Evolutionary conservation across 1,139 yeast species (phyloP), one percentile per base, ranked within the genome.

Genomic region (Kazachstania sp.): DNA sequence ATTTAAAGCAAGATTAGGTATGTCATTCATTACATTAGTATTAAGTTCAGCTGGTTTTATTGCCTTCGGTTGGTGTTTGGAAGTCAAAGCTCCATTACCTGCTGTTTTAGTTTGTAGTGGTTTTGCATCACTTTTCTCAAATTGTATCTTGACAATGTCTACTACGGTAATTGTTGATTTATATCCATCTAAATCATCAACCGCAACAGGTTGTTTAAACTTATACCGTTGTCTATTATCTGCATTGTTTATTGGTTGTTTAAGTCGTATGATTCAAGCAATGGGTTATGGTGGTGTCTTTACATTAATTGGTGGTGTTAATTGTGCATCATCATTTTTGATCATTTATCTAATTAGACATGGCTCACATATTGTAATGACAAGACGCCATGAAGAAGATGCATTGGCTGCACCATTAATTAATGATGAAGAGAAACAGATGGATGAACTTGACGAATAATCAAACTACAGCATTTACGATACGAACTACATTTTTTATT

Each of bases 31-130:
- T 26, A 74, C 79, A 4, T 52, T 62, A 19, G 15, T 60, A 3
- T 41, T 72, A 2, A 59, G 71, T 20, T 54, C 72, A n/a, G 57
- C 62, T 3, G 72, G 78, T 0, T 63, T 74, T 3, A 52, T 79
- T 1, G 64, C 78, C 0, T 85, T 76, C 66, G 95, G 92, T 1
- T 86, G 95, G 95, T 74, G 85, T 44, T 55, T 85, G 4, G 69
- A 76, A 39, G 59, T 71, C 26, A 61, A 70, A 12, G 75, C 73
- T 0, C 71, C 71, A 39, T 65, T 81, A 35, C 76, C 81, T 0
- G 77, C 77, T 0, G 77, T 86, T 1, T 61, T 85, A 9, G 68
- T 84, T 1, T 70, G 75, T 44, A 70, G 81, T 8, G 81, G 77
- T 43, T 54, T 78, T 36, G 70, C 79, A 0, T 76, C 88, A 15